A percentile compares a stretch with the other conserved stretches of the same genome.
phyloP scores from a whole-genome alignment of 2,329 filamentous ascomycete genomes.

The Seiridium cupressi region DNA sequence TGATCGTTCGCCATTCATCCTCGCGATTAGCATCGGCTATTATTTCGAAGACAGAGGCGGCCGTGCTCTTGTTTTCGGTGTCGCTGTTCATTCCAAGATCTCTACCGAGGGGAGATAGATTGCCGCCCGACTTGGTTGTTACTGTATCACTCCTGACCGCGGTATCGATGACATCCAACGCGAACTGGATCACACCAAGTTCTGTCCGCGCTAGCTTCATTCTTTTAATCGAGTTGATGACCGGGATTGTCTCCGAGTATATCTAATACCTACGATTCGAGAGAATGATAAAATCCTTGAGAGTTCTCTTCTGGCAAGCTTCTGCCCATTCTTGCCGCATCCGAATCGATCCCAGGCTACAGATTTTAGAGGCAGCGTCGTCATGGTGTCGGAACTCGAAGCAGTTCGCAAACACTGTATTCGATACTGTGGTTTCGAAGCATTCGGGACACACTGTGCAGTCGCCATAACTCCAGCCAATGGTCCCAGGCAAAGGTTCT shows the following conservation, averaged over 20 bases:
- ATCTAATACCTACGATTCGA: background rate
- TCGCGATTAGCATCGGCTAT: background rate
- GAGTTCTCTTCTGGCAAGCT: background rate
- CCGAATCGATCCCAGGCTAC: background rate
- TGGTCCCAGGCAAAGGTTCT: background rate
- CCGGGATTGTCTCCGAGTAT: background rate
- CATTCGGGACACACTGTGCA: constrained; percentile 7
- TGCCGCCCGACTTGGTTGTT: background rate
- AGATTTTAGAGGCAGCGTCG: background rate
- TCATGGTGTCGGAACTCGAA: background rate
- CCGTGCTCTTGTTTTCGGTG: background rate
- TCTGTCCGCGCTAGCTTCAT: too few species aligned
- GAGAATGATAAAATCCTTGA: background rate
- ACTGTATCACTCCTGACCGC: background rate
- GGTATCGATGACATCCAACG: background rate
- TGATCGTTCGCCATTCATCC: constrained; percentile 1
- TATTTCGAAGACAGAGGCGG: background rate
- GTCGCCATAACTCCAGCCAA: background rate
- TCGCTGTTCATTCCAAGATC: background rate
- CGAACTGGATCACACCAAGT: too few species aligned
- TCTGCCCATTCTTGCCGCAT: background rate
- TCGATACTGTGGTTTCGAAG: background rate
- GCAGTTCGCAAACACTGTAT: background rate
- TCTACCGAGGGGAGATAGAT: background rate
- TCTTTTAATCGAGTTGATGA: background rate